Evolutionary conservation across 2,329 filamentous ascomycete species (phyloP), one percentile per base, ranked within the genome.

Genomic region (Colletotrichum sp.): DNA sequence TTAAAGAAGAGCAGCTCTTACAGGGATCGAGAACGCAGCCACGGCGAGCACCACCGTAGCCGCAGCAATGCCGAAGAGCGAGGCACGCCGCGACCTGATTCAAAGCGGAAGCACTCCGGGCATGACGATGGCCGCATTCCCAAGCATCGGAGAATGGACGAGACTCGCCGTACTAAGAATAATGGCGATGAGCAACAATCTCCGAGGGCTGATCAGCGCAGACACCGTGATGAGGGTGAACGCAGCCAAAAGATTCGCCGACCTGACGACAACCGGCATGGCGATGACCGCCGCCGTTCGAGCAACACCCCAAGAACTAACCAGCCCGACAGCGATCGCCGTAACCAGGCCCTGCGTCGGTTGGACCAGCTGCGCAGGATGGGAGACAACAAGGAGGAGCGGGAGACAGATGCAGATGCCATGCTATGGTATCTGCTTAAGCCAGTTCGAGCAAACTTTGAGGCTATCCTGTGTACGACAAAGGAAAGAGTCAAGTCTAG

Each of bases 401-500:
- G 87, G 30, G 86, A 82, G 60, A 84, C 83, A 68, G 84, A 88
- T 67, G 86, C 87, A 60, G 87, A 88, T 74, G 86, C 86, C 5
- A 85, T 88, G 83, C 86, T 88, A 27, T 88, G 86, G 86, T 87
- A 84, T 74, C 80, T 89, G 48, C 82, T 93, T 75, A 90, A 90
- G 75, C 91, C 91, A 16, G 90, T 94, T 32, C 88, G 88, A 65
- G 88, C 90, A 75, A 92, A 91, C 76, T 89, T 94, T 66, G 88
- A 90, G 77, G 87, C 86, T 32, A 90, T 94, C 70, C 86, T 90
- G 70, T 89, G 88, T 67, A 92, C 92, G 6, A 93, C 91, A 4
- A 91, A 90, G 78, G 91, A 92, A 78, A 89, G 89, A 66, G 90
- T 93, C 76, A 91, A 91, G 70, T 91, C 89, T 32, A 90, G 91